Evolutionary conservation across 495 filamentous ascomycete genomes (phyloP).

Genomic region (Aspergillus sclerotioniger): DNA sequence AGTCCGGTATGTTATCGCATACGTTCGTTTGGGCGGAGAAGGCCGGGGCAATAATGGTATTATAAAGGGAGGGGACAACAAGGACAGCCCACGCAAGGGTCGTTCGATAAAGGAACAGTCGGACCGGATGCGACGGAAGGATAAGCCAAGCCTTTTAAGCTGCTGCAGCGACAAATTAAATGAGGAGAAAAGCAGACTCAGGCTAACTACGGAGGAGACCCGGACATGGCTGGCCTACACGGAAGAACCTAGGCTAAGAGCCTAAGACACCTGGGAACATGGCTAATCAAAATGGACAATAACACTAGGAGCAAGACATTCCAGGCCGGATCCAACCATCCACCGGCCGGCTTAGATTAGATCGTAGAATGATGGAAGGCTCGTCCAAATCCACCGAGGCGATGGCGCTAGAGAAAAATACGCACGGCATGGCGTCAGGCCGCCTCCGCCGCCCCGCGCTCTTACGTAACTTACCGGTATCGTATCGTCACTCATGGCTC

Average conservation of each 20-base stretch:
- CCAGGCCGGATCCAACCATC: background rate
- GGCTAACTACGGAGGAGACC: background rate
- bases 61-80: background rate
- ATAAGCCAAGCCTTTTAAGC: background rate
- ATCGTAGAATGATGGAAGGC: background rate
- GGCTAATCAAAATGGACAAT: background rate
- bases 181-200: background rate
- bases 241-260: too few species aligned
- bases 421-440: background rate
- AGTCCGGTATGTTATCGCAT: slow-evolving; percentile 29
- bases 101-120: background rate
- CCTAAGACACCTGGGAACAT: background rate
- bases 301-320: background rate
- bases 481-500: background rate
- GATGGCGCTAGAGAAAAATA: slow-evolving; percentile 1
- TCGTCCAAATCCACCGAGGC: background rate
- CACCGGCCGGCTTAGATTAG: background rate
- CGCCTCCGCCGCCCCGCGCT: background rate
- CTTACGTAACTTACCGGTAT: background rate
- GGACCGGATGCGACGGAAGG: background rate
- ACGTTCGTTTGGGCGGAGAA: slow-evolving; percentile 6
- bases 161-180: background rate
- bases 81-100: background rate
- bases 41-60: background rate
- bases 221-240: background rate